phyloP scores from a whole-genome alignment of 2,329 filamentous ascomycete genomes.

The Colletotrichum neosansevieriae region DNA sequence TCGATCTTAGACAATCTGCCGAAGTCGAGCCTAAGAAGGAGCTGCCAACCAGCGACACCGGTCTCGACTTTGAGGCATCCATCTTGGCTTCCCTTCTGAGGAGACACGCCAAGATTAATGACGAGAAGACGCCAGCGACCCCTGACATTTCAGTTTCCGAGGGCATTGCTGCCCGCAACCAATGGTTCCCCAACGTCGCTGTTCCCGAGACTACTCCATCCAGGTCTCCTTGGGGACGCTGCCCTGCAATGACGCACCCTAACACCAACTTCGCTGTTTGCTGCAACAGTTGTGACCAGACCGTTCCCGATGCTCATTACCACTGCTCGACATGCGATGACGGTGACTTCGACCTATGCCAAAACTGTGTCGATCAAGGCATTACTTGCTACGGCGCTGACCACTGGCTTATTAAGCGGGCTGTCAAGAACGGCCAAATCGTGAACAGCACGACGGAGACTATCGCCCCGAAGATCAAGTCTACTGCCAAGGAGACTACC shows the following conservation, averaged over 20 bases:
- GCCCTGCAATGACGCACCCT: conserved; percentile 39
- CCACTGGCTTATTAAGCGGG: conserved; percentile 96
- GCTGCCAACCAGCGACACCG: conserved; percentile 36
- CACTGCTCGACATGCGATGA: conserved; percentile 95
- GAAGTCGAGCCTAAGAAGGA: conserved; percentile 35
- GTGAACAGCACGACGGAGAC: conserved; percentile 89
- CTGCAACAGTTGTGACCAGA: conserved; percentile 89
- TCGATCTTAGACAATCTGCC: conserved; percentile 45
- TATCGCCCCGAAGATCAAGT: conserved; percentile 73
- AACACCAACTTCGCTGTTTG: conserved; percentile 80
- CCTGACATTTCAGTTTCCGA: conserved; percentile 44
- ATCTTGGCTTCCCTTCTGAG: conserved; percentile 40
- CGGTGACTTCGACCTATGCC: conserved; percentile 95
- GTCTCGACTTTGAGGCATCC: conserved; percentile 40
- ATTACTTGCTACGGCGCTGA: conserved; percentile 80
- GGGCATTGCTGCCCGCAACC: conserved; percentile 46
- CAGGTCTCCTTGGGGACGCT: conserved; percentile 27
- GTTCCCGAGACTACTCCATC: conserved; percentile 11
- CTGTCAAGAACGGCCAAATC: conserved; percentile 81
- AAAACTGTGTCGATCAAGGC: conserved; percentile 79
- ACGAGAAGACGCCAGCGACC: conserved; percentile 21
- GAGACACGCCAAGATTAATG: conserved; percentile 38
- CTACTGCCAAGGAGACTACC: conserved; percentile 44
- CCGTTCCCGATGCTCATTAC: conserved; percentile 86
- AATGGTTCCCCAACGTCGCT: conserved; percentile 47